phyloP scores from a whole-genome alignment of 2,329 filamentous ascomycete species.

The Trichoderma koningiopsis region DNA sequence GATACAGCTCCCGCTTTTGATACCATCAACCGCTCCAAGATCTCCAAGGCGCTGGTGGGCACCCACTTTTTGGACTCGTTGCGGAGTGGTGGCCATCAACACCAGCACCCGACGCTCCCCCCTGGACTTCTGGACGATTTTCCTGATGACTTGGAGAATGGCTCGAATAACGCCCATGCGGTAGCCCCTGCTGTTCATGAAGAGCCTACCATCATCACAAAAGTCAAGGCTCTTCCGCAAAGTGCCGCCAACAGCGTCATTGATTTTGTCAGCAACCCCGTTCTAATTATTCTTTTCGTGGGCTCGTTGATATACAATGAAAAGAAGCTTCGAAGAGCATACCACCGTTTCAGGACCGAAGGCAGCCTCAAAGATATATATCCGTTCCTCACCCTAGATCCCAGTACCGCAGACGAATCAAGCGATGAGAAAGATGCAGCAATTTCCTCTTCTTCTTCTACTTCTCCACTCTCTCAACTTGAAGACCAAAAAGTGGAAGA shows the following conservation, averaged over 20 bases:
- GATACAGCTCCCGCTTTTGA: slow-evolving; percentile 46
- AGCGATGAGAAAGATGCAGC: slow-evolving; percentile 8
- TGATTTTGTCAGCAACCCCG: slow-evolving; percentile 60
- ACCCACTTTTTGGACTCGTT: slow-evolving; percentile 63
- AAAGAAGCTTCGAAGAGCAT: slow-evolving; percentile 48
- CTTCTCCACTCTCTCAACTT: not conserved
- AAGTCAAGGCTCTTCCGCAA: slow-evolving; percentile 53
- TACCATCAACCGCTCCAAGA: slow-evolving; percentile 47
- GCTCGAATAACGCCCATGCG: slow-evolving; percentile 38
- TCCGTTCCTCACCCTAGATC: slow-evolving; percentile 1
- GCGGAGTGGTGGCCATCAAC: slow-evolving; percentile 37
- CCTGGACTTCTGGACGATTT: slow-evolving; percentile 37
- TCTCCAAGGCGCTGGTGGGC: slow-evolving; percentile 67
- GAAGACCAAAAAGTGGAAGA: slow-evolving; percentile 6
- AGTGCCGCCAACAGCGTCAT: slow-evolving; percentile 53
- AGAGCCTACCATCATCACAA: slow-evolving; percentile 50
- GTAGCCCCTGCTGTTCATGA: slow-evolving; percentile 35
- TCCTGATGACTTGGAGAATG: slow-evolving; percentile 39
- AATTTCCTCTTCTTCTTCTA: not conserved
- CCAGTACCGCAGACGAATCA: not conserved
- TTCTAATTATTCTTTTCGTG: slow-evolving; percentile 51
- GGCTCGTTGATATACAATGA: slow-evolving; percentile 47
- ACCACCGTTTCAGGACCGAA: slow-evolving; percentile 38
- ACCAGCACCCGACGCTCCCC: slow-evolving; percentile 43
- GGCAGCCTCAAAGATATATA: slow-evolving; percentile 35